Conservation (phyloP, 2,329 filamentous ascomycete genomes). For the Aciculosporium take region DNA sequence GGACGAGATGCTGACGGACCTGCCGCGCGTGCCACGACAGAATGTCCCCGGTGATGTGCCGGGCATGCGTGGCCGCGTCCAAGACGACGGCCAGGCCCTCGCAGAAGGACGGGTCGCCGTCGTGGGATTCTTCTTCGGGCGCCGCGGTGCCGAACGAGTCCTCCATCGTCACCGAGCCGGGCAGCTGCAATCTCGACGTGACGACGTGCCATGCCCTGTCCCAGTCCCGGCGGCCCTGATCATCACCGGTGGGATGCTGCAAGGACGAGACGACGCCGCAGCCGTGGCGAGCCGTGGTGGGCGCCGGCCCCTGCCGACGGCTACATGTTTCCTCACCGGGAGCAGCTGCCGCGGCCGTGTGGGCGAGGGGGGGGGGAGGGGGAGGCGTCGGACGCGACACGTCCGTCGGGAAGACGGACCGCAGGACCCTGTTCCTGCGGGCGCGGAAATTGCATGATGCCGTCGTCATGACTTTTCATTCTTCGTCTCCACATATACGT, state of each 20-base stretch:
- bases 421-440: conserved; percentile 36
- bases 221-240: conserved; percentile 47
- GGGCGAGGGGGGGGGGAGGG: conserved; percentile 23
- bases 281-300: conserved; percentile 5
- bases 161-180: conserved; percentile 38
- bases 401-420: conserved; percentile 41
- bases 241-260: conserved; percentile 24
- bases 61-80: conserved; percentile 30
- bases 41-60: conserved; percentile 40
- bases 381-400: conserved; percentile 34
- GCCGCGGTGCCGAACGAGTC: conserved; percentile 37
- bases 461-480: conserved; percentile 18
- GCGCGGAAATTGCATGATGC: conserved; percentile 31
- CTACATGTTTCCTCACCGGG: too few relatives aligned
- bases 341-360: conserved; percentile 16
- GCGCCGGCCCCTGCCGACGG: too few relatives aligned
- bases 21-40: conserved; percentile 47
- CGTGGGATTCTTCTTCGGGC: conserved; percentile 29
- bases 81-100: conserved; percentile 40
- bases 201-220: conserved; percentile 50
- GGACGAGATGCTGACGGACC: conserved; percentile 44
- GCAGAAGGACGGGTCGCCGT: conserved; percentile 30
- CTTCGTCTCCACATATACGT: too few relatives aligned
- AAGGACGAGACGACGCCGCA: conserved; percentile 8
- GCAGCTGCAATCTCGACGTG: conserved; percentile 41